phyloP scores from a whole-genome alignment of 495 filamentous ascomycete species.

The Lineolata rhizophorae region DNA sequence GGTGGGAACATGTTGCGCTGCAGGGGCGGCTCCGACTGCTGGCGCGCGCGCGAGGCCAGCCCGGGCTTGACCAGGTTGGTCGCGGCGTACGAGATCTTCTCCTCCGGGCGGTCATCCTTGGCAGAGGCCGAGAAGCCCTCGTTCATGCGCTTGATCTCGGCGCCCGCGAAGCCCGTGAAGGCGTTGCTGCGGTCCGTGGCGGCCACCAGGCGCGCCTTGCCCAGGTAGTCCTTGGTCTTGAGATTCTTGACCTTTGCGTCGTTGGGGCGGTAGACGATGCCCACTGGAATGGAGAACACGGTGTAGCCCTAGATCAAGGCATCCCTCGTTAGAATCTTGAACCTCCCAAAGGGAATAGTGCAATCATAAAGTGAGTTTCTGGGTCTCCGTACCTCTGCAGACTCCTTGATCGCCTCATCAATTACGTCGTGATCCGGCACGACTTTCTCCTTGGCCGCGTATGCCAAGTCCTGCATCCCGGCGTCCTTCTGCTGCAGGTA shows the following conservation, averaged over 20 bases:
- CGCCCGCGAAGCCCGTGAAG: constrained; percentile 53
- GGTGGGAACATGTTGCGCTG: constrained; percentile 82
- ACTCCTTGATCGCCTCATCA: constrained; percentile 82
- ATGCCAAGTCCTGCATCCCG: constrained; percentile 78
- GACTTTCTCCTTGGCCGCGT: constrained; percentile 88
- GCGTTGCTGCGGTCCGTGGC: constrained; percentile 60
- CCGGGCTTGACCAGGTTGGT: constrained; percentile 77
- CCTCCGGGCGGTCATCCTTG: constrained; percentile 50
- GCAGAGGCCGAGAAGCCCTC: constrained; percentile 16
- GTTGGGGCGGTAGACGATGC: constrained; percentile 85
- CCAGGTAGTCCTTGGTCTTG: constrained; percentile 90
- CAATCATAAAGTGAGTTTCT: neutral
- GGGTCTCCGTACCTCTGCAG: constrained; percentile 51
- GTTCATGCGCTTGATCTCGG: constrained; percentile 44
- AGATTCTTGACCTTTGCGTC: constrained; percentile 96
- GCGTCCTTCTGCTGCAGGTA: constrained; percentile 79
- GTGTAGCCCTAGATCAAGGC: constrained; percentile 57
- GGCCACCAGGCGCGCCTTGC: constrained; percentile 82
- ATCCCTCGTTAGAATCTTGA: neutral
- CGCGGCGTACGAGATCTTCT: constrained; percentile 73
- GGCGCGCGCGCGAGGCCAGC: constrained; percentile 47
- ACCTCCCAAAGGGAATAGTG: too few species aligned
- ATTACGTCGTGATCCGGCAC: constrained; percentile 94
- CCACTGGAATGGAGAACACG: constrained; percentile 95
- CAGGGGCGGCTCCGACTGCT: constrained; percentile 71